These are phyloP conservation scores for Claviceps quebecensis DNA, from an alignment of 2,329 filamentous ascomycete genomes.

Conservation along the genomic window DNA sequence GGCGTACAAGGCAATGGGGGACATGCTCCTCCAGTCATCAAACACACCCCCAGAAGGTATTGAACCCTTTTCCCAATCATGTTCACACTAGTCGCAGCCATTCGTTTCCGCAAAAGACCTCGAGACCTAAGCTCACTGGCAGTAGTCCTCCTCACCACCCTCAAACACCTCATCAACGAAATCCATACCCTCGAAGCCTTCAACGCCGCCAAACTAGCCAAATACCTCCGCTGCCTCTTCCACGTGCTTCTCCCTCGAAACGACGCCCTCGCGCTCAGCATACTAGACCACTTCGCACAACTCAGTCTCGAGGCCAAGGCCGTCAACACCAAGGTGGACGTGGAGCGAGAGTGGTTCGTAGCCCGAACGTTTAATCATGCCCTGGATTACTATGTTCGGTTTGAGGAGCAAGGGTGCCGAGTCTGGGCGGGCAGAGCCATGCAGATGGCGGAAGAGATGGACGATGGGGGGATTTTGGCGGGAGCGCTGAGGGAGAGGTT, in stretches of 20 bases:
- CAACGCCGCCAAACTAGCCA: conserved; percentile 47
- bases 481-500: conserved; percentile 30
- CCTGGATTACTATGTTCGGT: conserved; percentile 47
- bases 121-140: neutral
- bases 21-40: conserved; percentile 43
- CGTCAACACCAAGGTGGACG: conserved; percentile 33
- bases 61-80: neutral
- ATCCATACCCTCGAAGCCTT: conserved; percentile 45
- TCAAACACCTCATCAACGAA: conserved; percentile 57
- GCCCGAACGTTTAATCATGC: conserved; percentile 56
- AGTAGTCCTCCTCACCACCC: conserved; percentile 30
- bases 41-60: conserved; percentile 39
- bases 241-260: conserved; percentile 48
- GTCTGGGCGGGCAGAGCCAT: conserved; percentile 51
- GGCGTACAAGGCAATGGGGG: conserved; percentile 50
- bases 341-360: conserved; percentile 66
- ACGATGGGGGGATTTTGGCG: conserved; percentile 37
- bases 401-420: conserved; percentile 39
- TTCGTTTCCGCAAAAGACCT: no score
- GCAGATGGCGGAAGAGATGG: conserved; percentile 42
- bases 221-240: conserved; percentile 68
- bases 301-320: conserved; percentile 36
- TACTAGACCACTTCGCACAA: conserved; percentile 48
- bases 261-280: conserved; percentile 38
- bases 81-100: neutral